phyloP scores from a whole-genome alignment of 1,284 basidiomycete species.

The Calocybe gambosa region DNA sequence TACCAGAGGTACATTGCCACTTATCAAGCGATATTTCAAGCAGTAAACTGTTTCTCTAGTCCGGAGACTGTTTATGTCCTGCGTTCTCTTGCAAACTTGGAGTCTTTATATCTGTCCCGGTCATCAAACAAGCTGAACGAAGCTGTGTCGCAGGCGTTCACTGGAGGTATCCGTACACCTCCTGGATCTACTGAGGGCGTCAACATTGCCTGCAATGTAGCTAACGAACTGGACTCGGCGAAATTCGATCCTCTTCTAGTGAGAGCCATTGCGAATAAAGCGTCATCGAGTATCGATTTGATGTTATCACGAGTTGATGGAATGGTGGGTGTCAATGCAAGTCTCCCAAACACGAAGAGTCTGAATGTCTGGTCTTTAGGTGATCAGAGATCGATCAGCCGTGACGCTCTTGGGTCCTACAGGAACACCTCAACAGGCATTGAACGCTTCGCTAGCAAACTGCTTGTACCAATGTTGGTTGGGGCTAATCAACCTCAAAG shows the following conservation, averaged over 20 bases:
- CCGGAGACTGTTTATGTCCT: constrained; percentile 88
- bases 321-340: constrained; percentile 44
- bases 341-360: constrained; percentile 2
- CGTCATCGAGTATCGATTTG: constrained; percentile 59
- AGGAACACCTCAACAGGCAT: constrained; percentile 70
- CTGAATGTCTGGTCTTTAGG: constrained; percentile 32
- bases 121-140: constrained; percentile 80
- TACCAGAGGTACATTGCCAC: constrained; percentile 65
- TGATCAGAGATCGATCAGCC: constrained; percentile 72
- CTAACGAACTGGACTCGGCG: constrained; percentile 90
- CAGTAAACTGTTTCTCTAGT: constrained; percentile 32
- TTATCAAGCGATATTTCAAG: not conserved
- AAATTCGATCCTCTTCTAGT: constrained; percentile 89
- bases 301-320: constrained; percentile 58
- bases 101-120: constrained; percentile 80
- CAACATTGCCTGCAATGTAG: constrained; percentile 67
- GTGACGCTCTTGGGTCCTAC: constrained; percentile 69
- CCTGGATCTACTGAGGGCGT: constrained; percentile 75
- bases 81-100: constrained; percentile 76
- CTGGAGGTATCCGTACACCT: constrained; percentile 57
- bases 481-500: constrained; percentile 62
- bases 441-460: constrained; percentile 73
- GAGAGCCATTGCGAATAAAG: constrained; percentile 70
- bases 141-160: constrained; percentile 67
- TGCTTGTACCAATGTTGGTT: constrained; percentile 75